Evolutionary conservation across 306 rosid genomes (phyloP), one percentile per base, ranked within the genome.

Genomic region (Rosa rugosa): DNA sequence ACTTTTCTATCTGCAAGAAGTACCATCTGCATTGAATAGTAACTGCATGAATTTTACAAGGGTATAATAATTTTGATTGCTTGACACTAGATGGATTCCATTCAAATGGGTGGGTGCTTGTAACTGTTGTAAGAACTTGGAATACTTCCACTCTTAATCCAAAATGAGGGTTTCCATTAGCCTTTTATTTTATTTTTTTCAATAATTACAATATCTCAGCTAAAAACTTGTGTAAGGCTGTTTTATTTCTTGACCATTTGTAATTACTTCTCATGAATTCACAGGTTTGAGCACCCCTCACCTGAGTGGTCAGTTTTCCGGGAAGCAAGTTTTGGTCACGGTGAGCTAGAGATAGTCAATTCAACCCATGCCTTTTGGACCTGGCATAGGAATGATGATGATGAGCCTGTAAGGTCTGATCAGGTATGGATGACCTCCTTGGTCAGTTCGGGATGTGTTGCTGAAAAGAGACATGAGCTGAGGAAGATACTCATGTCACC

Each of bases 381-480:
- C 84, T 94, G 98, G 97, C 98, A 94, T 86, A 86, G 98, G 82
- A 94, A 94, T 70, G 98, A 94, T 18, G 91, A 94, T 1, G 98
- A 94, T 2, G 96, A 94, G 83, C 91, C 97, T 0, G 96, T 94
- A 31, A 87, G 84, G 80, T 92, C 98, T 23, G 98, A 94, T 86
- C 86, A 94, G 70, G 75, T 86, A 57, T 94, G 98, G 98, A 86
- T 94, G 60, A 92, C 90, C 80, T 91, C 98, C 34, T 80, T 91
- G 85, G 83, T 76, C 12, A 79, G 79, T 79, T 88, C 92, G 4
- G 93, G 89, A 69, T 95, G 99, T 23, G 56, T 90, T 76, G 77
- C 88, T 53, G 86, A 86, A 83, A 87, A 85, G 77, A 84, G 73
- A 38, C 83, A 76, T 11, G 88, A 84, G 66, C 88, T 50, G 54